Base-by-base conservation (phyloP, 208 protist species). In the Endotrypanum monterogeii region DNA sequence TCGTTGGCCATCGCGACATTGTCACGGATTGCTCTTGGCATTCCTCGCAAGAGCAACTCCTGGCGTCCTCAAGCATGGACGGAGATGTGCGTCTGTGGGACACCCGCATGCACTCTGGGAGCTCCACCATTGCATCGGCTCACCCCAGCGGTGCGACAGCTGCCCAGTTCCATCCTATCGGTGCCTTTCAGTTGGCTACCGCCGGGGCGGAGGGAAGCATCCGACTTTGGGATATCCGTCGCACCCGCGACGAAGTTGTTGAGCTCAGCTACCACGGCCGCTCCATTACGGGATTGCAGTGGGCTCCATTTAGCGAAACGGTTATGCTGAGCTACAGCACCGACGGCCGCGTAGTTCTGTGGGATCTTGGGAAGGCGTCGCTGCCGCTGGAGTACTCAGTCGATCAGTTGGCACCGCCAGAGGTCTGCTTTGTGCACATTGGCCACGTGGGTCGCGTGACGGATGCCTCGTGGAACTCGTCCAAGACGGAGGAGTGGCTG, bases 1-100 rank as follows among this genome's bases (percentile, higher is more conserved):
- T 94, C 5, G 75, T 78, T 8, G 80, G 82, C 1, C 88, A 94
- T 72, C 72, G 65, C 41, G 83, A 86, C 25, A 83, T 92, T 18
- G 95, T 98, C 0, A 96, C 98, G 70, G 98, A 99, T 76, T 98
- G 99, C 23, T 83, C 76, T 28, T 99, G 95, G 95, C 96, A 99
- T 79, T 57, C 66, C 20, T 78, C 88, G 37, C 89, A 99, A 51
- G 82, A 85, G 0, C 72, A 84, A 48, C 74, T 99, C 48, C 97
- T 99, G 70, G 96, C 88, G 37, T 98, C 96, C 1, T 95, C 97
- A 28, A 93, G 94, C 73, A 97, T 99, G 84, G 98, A 99, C 83
- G 87, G 88, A n/a, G 83, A 94, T 52, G 80, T 99, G 4, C 76
- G 81, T 51, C 83, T 94, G 44, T 98, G 95, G 95, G 95, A 98